Evolutionary conservation across 2,329 filamentous ascomycete species (phyloP), one percentile per base, ranked within the genome.

Genomic region (Cordyceps cateniannulata): DNA sequence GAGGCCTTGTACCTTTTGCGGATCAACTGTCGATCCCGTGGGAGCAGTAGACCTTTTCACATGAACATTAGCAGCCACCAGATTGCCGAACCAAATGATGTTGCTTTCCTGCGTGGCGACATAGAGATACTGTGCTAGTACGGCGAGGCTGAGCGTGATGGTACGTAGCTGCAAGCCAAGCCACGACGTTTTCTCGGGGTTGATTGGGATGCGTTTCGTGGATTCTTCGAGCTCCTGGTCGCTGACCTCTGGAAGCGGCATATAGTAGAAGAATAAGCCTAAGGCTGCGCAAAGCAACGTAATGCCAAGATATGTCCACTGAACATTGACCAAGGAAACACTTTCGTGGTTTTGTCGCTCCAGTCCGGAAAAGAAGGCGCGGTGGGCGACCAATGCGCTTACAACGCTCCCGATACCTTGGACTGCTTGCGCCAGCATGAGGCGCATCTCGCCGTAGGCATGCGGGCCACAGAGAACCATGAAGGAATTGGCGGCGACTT

Each of bases 231-330:
- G 76, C 63, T 85, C 83, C 20, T 73, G 71, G 63, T 86, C 84
- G 40, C 76, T 79, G 9, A 85, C 80, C 65, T 87, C 85, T 0
- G 85, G 85, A 2, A 88, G 74, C 0, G 85, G 85, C 78, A 87
- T 84, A 67, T 88, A 88, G 69, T 84, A 88, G 70, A 88, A 87
- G 69, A 88, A 84, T 3, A 88, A 75, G 0, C 85, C 89, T 3
- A 96, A 79, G 3, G 83, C 77, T 57, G 88, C 89, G 62, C 88
- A 90, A 60, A 92, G 86, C 25, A 88, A 78, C 0, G 89, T 90
- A 63, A 93, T 88, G 60, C 86, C 88, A n/a, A 95, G 81, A 66
- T 95, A 95, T 0, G 90, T 89, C 88, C 88, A 96, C 72, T 95
- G 91, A 1, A 93, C 88, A 63, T 88, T 85, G 63, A 89, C 81